These are phyloP conservation scores for Abrus precatorius DNA, from an alignment of 306 rosid genomes.

Conservation along the genomic window DNA sequence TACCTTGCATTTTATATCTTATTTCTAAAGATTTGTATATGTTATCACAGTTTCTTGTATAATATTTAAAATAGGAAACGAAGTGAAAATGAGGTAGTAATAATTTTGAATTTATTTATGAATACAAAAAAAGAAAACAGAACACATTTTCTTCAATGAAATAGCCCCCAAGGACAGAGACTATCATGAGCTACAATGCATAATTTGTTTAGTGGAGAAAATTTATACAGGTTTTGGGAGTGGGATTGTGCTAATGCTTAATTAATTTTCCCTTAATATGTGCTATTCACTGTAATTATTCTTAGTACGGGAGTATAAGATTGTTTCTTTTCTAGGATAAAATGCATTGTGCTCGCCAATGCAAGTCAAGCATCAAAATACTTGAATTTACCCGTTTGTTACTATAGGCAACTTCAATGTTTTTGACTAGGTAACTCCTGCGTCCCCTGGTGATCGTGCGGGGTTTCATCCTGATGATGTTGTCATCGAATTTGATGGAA, in stretches of 20 bases:
- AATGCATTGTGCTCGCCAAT: neutral
- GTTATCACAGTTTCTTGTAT: too few species aligned
- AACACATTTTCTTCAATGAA: too few species aligned
- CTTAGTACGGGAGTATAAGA: neutral
- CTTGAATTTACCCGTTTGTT: conserved; percentile 9
- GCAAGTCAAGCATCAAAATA: neutral
- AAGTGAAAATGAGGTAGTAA: too few species aligned
- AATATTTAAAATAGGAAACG: too few species aligned
- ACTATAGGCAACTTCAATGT: conserved; percentile 23
- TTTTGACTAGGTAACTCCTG: conserved; percentile 79
- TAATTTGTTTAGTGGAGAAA: neutral
- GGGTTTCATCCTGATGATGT: conserved; percentile 85
- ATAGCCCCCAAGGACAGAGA: neutral
- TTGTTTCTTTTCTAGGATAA: neutral
- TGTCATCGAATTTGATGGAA: conserved; percentile 83
- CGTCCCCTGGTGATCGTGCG: conserved; percentile 86
- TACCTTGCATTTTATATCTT: too few species aligned
- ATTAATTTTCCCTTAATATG: neutral
- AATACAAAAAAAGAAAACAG: too few species aligned
- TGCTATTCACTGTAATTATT: neutral
- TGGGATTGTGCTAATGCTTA: conserved; percentile 6
- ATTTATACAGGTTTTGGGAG: neutral
- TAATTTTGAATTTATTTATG: too few species aligned
- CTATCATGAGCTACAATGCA: neutral
- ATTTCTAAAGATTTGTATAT: too few species aligned